Conservation (phyloP, 164 flowering plant genomes). For the Tinospora cordifolia region DNA sequence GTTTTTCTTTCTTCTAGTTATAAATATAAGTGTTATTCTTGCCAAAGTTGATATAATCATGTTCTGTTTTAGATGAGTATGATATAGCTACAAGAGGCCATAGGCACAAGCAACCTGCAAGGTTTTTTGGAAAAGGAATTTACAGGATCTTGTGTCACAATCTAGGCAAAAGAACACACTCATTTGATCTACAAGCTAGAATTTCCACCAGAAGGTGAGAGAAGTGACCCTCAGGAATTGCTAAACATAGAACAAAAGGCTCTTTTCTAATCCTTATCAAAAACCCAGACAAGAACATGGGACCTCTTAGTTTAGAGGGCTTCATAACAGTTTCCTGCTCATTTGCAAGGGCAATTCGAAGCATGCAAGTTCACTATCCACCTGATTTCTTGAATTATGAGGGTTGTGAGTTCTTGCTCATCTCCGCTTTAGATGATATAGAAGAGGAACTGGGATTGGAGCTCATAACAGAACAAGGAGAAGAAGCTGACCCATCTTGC, state of each 20-base stretch:
- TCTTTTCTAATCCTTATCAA: slow-evolving; percentile 70
- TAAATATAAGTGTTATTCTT: no score
- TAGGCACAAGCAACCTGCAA: slow-evolving; percentile 33
- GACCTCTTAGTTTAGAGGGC: slow-evolving; percentile 30
- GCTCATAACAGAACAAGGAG: slow-evolving; percentile 25
- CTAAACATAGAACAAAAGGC: slow-evolving; percentile 47
- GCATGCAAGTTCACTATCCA: slow-evolving; percentile 33
- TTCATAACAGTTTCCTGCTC: slow-evolving; percentile 62
- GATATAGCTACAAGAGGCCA: slow-evolving; percentile 65
- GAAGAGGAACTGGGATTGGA: slow-evolving; percentile 72
- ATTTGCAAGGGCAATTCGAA: slow-evolving; percentile 54
- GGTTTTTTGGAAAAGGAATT: slow-evolving; percentile 67
- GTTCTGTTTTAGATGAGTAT: slow-evolving; percentile 43
- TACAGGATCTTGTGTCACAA: slow-evolving; percentile 59
- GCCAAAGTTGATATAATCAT: no score
- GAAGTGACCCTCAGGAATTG: slow-evolving; percentile 46
- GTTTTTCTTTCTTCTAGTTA: neutral
- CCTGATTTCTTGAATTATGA: slow-evolving; percentile 74
- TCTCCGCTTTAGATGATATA: slow-evolving; percentile 66
- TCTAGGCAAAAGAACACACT: slow-evolving; percentile 30
- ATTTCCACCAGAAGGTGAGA: slow-evolving; percentile 37
- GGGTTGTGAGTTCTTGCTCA: slow-evolving; percentile 73
- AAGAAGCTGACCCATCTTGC: slow-evolving; percentile 15
- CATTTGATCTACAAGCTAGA: slow-evolving; percentile 81
- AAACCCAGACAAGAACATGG: slow-evolving; percentile 48